Percentiles rank a stretch among this genome's conserved stretches.
phyloP scores from a whole-genome alignment of 148 eudicot species.

The Amaranthus hypochondriacus region DNA sequence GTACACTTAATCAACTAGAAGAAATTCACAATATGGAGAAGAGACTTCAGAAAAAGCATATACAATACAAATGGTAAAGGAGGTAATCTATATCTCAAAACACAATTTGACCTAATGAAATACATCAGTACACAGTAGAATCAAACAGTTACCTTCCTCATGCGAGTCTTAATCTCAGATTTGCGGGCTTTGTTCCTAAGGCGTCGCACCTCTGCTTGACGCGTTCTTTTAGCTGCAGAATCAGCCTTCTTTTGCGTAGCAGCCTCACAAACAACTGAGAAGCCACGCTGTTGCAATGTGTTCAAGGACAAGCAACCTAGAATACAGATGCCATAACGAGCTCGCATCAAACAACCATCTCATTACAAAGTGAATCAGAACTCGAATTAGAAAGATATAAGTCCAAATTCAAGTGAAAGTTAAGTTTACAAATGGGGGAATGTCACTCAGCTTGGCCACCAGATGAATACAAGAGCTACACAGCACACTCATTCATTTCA shows the following conservation, averaged over 20 bases:
- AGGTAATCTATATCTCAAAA: no score
- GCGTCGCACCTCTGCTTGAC: constrained; percentile 84
- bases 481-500: no score
- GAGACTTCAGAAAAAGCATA: background rate
- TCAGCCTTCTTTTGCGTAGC: constrained; percentile 56
- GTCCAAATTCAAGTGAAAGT: background rate
- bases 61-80: background rate
- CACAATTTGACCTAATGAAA: background rate
- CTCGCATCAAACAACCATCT: background rate
- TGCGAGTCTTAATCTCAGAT: constrained; percentile 81
- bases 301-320: constrained; percentile 44
- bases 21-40: background rate
- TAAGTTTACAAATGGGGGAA: background rate
- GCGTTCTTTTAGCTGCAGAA: constrained; percentile 78
- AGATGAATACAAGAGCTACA: no score
- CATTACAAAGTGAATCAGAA: background rate
- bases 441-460: background rate
- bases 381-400: background rate
- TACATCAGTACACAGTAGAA: background rate
- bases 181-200: constrained; percentile 73
- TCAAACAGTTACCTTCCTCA: constrained; percentile 61
- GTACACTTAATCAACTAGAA: background rate
- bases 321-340: constrained; percentile 14
- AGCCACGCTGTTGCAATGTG: constrained; percentile 32
- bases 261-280: constrained; percentile 65